phyloP scores from a whole-genome alignment of 1,139 yeast species.

The Kazachstania sp. region DNA sequence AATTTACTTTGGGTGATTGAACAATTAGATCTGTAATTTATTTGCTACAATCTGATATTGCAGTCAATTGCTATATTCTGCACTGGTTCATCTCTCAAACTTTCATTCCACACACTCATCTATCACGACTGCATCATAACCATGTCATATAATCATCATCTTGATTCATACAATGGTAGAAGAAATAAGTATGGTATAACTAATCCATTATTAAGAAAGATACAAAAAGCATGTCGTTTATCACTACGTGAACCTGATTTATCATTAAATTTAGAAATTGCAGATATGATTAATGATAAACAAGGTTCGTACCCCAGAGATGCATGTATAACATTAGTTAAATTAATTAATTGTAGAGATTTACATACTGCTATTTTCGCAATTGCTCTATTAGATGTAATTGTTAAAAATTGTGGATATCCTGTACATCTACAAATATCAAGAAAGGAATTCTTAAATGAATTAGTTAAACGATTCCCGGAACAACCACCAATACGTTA shows the following conservation, averaged over 20 bases:
- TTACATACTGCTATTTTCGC: conserved; percentile 61
- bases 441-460: conserved; percentile 86
- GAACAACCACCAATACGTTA: conserved; percentile 84
- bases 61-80: too few relatives aligned
- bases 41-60: too few relatives aligned
- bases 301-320: conserved; percentile 86
- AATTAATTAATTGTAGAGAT: conserved; percentile 68
- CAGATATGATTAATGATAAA: conserved; percentile 84
- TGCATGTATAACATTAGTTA: conserved; percentile 80
- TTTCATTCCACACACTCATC: too few relatives aligned
- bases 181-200: conserved; percentile 16
- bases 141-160: too few relatives aligned
- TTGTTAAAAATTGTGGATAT: conserved; percentile 95
- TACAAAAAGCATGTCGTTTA: conserved; percentile 80
- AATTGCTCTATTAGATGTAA: conserved; percentile 57
- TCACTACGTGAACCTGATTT: conserved; percentile 75
- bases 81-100: too few relatives aligned
- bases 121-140: too few relatives aligned
- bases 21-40: too few relatives aligned
- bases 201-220: conserved; percentile 43
- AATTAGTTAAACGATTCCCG: conserved; percentile 83
- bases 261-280: conserved; percentile 77
- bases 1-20: too few relatives aligned
- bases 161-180: conserved; percentile 19
- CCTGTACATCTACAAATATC: conserved; percentile 93